These are phyloP conservation scores for Dactylellina cionopaga DNA, from an alignment of 2,329 filamentous ascomycete genomes.

Conservation along the genomic window DNA sequence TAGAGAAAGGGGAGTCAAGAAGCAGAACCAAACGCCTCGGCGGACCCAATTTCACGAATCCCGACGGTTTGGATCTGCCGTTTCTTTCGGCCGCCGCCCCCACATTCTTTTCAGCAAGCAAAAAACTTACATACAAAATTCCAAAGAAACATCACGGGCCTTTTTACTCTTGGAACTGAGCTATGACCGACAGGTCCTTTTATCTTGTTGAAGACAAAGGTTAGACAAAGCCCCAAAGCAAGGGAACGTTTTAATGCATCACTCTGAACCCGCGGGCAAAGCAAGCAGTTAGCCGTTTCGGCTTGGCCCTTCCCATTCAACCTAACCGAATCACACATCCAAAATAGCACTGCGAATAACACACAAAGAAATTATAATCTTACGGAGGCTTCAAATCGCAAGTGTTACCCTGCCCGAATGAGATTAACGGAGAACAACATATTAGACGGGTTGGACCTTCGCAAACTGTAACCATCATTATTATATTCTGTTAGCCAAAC, in stretches of 20 bases:
- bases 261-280: not conserved
- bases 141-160: conserved; percentile 9
- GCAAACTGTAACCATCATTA: not conserved
- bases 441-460: not conserved
- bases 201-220: conserved; percentile 26
- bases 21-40: no score
- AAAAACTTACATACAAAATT: not conserved
- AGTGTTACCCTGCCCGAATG: not conserved
- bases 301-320: no score
- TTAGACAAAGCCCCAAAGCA: conserved; percentile 17
- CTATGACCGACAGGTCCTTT: conserved; percentile 5
- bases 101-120: conserved; percentile 8
- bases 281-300: not conserved
- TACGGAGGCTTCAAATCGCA: conserved; percentile 16
- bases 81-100: conserved; percentile 29
- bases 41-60: conserved; percentile 20
- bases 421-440: not conserved
- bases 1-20: conserved; percentile 6
- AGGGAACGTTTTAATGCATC: no score
- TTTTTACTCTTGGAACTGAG: no score
- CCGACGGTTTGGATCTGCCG: conserved; percentile 43
- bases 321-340: no score
- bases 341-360: no score
- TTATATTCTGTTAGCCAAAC: conserved; percentile 8
- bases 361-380: conserved; percentile 1